These are phyloP conservation scores for Eucalyptus regnans DNA, from an alignment of 345 rosid genomes.

Conservation along the genomic window DNA sequence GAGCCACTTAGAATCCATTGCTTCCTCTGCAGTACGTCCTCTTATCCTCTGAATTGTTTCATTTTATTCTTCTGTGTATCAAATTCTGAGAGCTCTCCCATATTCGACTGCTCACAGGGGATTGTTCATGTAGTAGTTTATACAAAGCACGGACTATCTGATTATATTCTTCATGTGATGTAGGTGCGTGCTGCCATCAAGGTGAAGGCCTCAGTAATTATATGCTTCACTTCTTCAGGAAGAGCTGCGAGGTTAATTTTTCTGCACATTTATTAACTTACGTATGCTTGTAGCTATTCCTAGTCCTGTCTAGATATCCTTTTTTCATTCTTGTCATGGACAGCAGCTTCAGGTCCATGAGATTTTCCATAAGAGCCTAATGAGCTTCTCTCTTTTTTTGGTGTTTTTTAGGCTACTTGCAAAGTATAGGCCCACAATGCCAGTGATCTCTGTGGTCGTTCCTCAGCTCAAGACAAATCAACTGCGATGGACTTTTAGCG, in stretches of 20 bases:
- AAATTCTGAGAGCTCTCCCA: not conserved
- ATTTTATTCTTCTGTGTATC: not conserved
- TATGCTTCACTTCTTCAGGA: slow-evolving; percentile 77
- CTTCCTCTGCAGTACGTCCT: slow-evolving; percentile 85
- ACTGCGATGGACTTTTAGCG: slow-evolving; percentile 55
- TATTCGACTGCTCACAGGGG: not conserved
- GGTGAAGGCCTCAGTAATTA: slow-evolving; percentile 67
- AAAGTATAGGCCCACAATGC: slow-evolving; percentile 78
- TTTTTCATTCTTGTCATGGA: not conserved
- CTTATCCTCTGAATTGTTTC: not conserved
- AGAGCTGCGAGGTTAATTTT: slow-evolving; percentile 61
- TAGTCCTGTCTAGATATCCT: not conserved
- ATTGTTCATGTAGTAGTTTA: not conserved
- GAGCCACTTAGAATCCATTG: slow-evolving; percentile 92
- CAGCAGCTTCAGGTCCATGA: not conserved
- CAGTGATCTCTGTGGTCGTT: slow-evolving; percentile 70
- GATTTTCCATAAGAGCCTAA: not conserved
- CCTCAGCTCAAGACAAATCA: slow-evolving; percentile 68
- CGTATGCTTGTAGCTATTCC: not conserved
- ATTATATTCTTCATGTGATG: not conserved
- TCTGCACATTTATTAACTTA: not conserved
- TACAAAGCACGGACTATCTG: not conserved
- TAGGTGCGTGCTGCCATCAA: slow-evolving; percentile 79
- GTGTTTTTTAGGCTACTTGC: slow-evolving; percentile 43
- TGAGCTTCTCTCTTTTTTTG: not conserved